phyloP scores from a whole-genome alignment of 2,329 filamentous ascomycete genomes.

The Penicillium vulpinum region DNA sequence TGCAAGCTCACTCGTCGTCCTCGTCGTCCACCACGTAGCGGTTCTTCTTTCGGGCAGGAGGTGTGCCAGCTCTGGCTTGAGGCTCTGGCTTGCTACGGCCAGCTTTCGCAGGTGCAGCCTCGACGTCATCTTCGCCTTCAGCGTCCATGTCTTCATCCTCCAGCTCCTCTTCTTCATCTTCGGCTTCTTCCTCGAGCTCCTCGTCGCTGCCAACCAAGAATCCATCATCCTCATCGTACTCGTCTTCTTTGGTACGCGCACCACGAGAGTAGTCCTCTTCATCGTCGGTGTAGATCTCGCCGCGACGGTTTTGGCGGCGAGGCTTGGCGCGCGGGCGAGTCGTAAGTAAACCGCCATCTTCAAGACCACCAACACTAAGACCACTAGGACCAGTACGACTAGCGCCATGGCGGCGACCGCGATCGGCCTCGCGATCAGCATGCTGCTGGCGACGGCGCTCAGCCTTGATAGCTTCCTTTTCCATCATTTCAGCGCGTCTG shows the following conservation, averaged over 20 bases:
- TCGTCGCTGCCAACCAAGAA: conserved; percentile 63
- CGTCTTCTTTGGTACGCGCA: conserved; percentile 65
- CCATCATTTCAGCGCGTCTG: conserved; percentile 59
- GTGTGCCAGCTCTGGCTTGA: conserved; percentile 31
- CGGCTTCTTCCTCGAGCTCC: conserved; percentile 48
- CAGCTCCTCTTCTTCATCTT: conserved; percentile 45
- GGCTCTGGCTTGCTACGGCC: conserved; percentile 30
- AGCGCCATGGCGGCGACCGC: conserved; percentile 51
- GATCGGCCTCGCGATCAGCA: conserved; percentile 56
- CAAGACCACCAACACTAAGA: conserved; percentile 57
- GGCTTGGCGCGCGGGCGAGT: conserved; percentile 43
- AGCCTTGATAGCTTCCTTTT: conserved; percentile 58
- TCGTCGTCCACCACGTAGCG: conserved; percentile 52
- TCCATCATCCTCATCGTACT: conserved; percentile 79
- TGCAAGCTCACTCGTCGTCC: conserved; percentile 44
- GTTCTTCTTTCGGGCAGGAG: conserved; percentile 47
- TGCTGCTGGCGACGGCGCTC: conserved; percentile 58
- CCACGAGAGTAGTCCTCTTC: conserved; percentile 50
- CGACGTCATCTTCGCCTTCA: conserved; percentile 45
- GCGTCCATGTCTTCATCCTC: conserved; percentile 49
- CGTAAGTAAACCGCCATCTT: conserved; percentile 54
- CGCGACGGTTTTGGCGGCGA: conserved; percentile 45
- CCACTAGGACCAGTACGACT: conserved; percentile 50
- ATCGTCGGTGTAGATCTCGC: conserved; percentile 52
- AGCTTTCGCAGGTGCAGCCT: conserved; percentile 30